These are phyloP conservation scores for Cystobasidium slooffiae DNA, from an alignment of 1,284 basidiomycete genomes.

Conservation along the genomic window DNA sequence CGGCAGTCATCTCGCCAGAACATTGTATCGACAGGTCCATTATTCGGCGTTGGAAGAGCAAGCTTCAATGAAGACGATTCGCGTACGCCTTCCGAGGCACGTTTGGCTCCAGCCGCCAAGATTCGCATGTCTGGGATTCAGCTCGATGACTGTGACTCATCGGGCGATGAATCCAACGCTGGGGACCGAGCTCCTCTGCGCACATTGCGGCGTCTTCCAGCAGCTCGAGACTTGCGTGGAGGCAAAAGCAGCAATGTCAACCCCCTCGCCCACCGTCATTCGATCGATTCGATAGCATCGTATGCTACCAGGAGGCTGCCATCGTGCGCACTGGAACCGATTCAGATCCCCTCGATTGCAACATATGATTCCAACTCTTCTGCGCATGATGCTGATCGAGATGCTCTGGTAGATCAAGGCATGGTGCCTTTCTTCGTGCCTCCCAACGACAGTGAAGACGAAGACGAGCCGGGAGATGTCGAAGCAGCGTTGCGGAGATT, in stretches of 20 bases:
- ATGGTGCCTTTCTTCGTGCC: slow-evolving; percentile 64
- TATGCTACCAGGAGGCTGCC: slow-evolving; percentile 63
- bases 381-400: slow-evolving; percentile 1
- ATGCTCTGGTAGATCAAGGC: slow-evolving; percentile 47
- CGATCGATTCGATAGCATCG: slow-evolving; percentile 72
- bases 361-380: slow-evolving; percentile 37
- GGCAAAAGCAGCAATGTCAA: slow-evolving; percentile 58
- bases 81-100: no score
- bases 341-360: slow-evolving; percentile 52
- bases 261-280: slow-evolving; percentile 69
- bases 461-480: slow-evolving; percentile 70
- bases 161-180: slow-evolving; percentile 49
- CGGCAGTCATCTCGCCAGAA: not conserved
- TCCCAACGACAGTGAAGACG: slow-evolving; percentile 71
- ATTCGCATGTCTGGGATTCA: slow-evolving; percentile 46
- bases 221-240: slow-evolving; percentile 51
- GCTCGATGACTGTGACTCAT: slow-evolving; percentile 54
- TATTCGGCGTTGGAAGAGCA: not conserved
- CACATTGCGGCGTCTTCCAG: slow-evolving; percentile 52
- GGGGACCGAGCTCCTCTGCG: slow-evolving; percentile 47
- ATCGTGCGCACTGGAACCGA: slow-evolving; percentile 62
- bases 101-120: slow-evolving; percentile 11
- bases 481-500: slow-evolving; percentile 75
- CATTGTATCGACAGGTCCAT: not conserved
- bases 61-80: not conserved